Conservation (phyloP, 106 monocot genomes). For the Ottelia alismoides region DNA sequence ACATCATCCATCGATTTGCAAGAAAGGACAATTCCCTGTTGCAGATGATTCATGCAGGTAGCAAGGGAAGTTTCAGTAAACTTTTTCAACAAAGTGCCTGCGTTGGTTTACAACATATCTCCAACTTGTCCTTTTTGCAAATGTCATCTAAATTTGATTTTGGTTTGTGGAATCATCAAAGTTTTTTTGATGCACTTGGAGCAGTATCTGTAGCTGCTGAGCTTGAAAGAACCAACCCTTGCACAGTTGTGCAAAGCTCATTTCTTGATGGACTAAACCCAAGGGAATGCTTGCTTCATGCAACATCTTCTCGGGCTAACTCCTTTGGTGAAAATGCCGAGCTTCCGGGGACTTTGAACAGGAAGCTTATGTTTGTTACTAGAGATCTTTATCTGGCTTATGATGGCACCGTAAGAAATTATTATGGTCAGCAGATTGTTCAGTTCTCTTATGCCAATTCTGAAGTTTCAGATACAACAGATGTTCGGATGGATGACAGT, state of each 20-base stretch:
- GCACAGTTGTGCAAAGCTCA: slow-evolving; percentile 47
- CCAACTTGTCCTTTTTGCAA: slow-evolving; percentile 26
- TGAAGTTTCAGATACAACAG: neutral
- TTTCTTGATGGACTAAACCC: slow-evolving; percentile 87
- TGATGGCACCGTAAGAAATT: slow-evolving; percentile 83
- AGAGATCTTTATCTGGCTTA: slow-evolving; percentile 69
- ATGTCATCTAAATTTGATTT: slow-evolving; percentile 27
- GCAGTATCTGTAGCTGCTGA: neutral
- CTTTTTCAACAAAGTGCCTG: slow-evolving; percentile 71
- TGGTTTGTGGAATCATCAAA: slow-evolving; percentile 19
- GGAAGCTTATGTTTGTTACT: slow-evolving; percentile 73
- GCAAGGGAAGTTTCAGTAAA: slow-evolving; percentile 67
- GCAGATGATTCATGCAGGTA: slow-evolving; percentile 73
- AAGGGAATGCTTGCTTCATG: slow-evolving; percentile 64
- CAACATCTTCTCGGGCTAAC: slow-evolving; percentile 44
- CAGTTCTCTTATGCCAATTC: no score
- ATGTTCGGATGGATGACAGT: no score
- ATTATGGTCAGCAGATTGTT: slow-evolving; percentile 62
- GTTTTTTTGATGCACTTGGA: slow-evolving; percentile 1
- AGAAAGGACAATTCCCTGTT: slow-evolving; percentile 60
- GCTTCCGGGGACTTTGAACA: slow-evolving; percentile 66
- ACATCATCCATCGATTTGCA: slow-evolving; percentile 31
- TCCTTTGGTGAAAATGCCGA: slow-evolving; percentile 76
- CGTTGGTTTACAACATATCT: slow-evolving; percentile 56
- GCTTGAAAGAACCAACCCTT: slow-evolving; percentile 12